Evolutionary conservation across 2,329 filamentous ascomycete species (phyloP).

Genomic region (Pleoardoris graminearum): DNA sequence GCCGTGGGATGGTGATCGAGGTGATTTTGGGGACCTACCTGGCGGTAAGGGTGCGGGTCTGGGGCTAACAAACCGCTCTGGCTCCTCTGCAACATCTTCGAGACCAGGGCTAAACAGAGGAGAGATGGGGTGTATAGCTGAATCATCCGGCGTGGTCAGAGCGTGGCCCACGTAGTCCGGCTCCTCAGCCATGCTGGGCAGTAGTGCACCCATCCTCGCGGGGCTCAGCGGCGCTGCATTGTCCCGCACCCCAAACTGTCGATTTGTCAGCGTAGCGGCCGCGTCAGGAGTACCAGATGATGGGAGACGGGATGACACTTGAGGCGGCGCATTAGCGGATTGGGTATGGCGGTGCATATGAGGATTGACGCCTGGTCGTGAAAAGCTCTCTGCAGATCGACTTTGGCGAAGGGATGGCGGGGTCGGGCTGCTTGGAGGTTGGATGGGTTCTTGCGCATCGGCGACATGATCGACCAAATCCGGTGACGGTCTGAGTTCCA

Average conservation of each 20-base stretch:
- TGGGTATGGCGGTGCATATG: slow-evolving; percentile 45
- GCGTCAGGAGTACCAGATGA: slow-evolving; percentile 24
- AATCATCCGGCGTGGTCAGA: slow-evolving; percentile 49
- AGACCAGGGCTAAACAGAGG: slow-evolving; percentile 47
- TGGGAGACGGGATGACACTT: slow-evolving; percentile 42
- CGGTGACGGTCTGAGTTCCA: slow-evolving; percentile 27
- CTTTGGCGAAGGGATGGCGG: slow-evolving; percentile 30
- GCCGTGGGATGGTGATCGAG: slow-evolving; percentile 33
- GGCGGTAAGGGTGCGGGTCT: slow-evolving; percentile 41
- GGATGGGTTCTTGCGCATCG: slow-evolving; percentile 14
- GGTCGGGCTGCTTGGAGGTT: slow-evolving; percentile 15
- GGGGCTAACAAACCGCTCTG: slow-evolving; percentile 39
- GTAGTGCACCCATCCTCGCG: slow-evolving; percentile 17
- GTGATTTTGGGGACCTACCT: slow-evolving; percentile 26
- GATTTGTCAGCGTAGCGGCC: slow-evolving; percentile 22
- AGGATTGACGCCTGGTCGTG: slow-evolving; percentile 53
- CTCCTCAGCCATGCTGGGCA: slow-evolving; percentile 37
- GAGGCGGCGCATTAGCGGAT: slow-evolving; percentile 46
- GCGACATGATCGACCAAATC: slow-evolving; percentile 2
- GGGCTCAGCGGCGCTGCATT: slow-evolving; percentile 27
- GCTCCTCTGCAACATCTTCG: slow-evolving; percentile 44
- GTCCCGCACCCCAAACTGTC: slow-evolving; percentile 42
- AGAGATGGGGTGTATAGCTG: slow-evolving; percentile 44
- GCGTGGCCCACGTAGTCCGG: slow-evolving; percentile 42
- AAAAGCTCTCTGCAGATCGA: slow-evolving; percentile 57